A percentile compares a stretch with the other conserved stretches of the same genome.
These are phyloP conservation scores for Claviceps digitariae DNA, from an alignment of 2,329 filamentous ascomycete species.

Conservation along the genomic window DNA sequence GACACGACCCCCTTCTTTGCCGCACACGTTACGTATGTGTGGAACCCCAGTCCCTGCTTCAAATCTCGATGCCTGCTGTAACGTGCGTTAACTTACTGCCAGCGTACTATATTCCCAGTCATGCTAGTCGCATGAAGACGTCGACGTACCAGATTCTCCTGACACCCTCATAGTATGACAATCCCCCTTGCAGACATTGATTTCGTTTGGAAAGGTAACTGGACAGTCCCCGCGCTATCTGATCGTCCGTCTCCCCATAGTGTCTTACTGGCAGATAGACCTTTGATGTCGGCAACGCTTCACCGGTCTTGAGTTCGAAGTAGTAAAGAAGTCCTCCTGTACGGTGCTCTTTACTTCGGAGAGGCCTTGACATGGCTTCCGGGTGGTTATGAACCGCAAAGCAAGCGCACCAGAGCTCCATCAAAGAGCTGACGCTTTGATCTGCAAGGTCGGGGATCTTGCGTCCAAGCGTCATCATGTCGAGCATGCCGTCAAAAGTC, in stretches of 20 bases:
- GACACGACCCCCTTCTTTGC: neutral
- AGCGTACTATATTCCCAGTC: neutral
- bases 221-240: neutral
- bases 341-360: conserved; percentile 14
- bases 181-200: neutral
- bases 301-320: conserved; percentile 15
- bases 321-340: conserved; percentile 23
- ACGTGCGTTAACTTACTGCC: neutral
- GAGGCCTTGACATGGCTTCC: neutral
- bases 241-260: conserved; percentile 11
- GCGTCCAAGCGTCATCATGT: conserved; percentile 14
- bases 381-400: neutral
- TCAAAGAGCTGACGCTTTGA: neutral
- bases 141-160: neutral
- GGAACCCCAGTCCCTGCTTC: neutral
- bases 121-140: neutral
- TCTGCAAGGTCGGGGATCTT: conserved; percentile 3
- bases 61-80: neutral
- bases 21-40: neutral
- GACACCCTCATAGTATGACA: neutral
- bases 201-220: neutral
- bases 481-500: conserved; percentile 14
- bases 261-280: conserved; percentile 23
- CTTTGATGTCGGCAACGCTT: conserved; percentile 13
- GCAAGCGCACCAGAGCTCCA: neutral